Percentiles rank a stretch among this genome's conserved stretches.
These are phyloP conservation scores for Xylariaceae sp. DNA, from an alignment of 2,329 filamentous ascomycete genomes.

Conservation along the genomic window DNA sequence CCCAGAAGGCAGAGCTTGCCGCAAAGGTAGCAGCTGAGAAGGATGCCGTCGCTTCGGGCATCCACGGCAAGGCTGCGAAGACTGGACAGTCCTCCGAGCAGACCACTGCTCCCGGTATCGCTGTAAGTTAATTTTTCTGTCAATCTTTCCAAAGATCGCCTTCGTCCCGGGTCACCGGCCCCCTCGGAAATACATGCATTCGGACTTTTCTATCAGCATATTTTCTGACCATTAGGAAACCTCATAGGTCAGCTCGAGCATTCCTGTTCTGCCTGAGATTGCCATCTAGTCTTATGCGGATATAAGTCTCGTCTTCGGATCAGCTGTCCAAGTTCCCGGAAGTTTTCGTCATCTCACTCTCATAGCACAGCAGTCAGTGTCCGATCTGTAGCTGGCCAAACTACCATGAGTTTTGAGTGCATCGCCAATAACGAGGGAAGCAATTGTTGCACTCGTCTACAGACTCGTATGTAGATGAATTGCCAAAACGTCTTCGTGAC, in stretches of 20 bases:
- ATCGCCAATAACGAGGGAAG: too few relatives aligned
- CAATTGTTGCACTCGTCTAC: too few relatives aligned
- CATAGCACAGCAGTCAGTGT: background rate
- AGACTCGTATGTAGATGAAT: too few relatives aligned
- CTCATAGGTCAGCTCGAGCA: constrained; percentile 9
- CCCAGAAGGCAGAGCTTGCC: too few relatives aligned
- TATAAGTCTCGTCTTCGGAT: background rate
- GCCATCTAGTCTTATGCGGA: constrained; percentile 19
- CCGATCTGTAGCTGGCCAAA: background rate
- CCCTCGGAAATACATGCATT: background rate
- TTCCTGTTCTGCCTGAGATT: constrained; percentile 20
- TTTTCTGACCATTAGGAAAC: too few relatives aligned
- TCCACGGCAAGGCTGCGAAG: constrained; percentile 22
- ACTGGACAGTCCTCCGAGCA: constrained; percentile 17
- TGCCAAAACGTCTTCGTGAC: too few relatives aligned
- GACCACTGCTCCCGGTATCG: constrained; percentile 18
- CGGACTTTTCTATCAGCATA: background rate
- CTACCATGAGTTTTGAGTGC: too few relatives aligned
- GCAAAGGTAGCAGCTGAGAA: background rate
- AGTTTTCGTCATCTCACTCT: background rate
- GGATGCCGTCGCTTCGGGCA: constrained; percentile 15
- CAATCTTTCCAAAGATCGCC: too few relatives aligned
- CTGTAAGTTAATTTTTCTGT: constrained; percentile 16
- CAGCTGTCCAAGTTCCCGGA: background rate
- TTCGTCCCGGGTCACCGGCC: too few relatives aligned